phyloP scores from a whole-genome alignment of 2,329 filamentous ascomycete species.

The Fusarium euwallaceae region DNA sequence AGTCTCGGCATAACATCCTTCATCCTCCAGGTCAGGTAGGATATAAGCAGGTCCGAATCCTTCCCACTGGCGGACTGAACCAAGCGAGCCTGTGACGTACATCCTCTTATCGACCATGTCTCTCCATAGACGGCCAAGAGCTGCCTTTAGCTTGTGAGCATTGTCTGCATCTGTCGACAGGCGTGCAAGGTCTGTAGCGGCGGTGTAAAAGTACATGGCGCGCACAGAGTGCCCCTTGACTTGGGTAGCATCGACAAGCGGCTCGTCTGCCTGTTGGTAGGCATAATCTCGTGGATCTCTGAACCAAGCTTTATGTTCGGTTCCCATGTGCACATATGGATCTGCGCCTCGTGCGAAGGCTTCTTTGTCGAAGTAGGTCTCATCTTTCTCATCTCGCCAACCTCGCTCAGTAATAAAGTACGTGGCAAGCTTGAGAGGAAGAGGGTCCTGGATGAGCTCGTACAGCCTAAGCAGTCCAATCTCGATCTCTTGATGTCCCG shows the following conservation, averaged over 20 bases:
- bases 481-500: conserved; percentile 14
- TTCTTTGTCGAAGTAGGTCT: conserved; percentile 11
- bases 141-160: neutral
- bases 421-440: conserved; percentile 3
- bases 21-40: neutral
- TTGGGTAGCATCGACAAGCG: neutral
- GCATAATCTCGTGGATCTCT: conserved; percentile 2
- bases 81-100: conserved; percentile 5
- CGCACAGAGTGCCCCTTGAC: conserved; percentile 11
- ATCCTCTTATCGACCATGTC: conserved; percentile 15
- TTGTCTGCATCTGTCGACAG: neutral
- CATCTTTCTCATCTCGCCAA: neutral
- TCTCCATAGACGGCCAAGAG: conserved; percentile 3
- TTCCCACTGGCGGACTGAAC: conserved; percentile 10
- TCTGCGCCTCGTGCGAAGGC: neutral
- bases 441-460: neutral
- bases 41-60: conserved; percentile 6
- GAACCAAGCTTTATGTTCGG: neutral
- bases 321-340: neutral
- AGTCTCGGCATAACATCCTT: conserved; percentile 15
- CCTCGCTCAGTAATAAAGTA: conserved; percentile 14
- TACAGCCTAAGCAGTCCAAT: conserved; percentile 6
- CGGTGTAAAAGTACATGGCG: conserved; percentile 11
- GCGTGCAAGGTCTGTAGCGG: neutral
- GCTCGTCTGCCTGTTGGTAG: conserved; percentile 9